phyloP scores from a whole-genome alignment of 331 rosid species.

The Saraca asoca region DNA sequence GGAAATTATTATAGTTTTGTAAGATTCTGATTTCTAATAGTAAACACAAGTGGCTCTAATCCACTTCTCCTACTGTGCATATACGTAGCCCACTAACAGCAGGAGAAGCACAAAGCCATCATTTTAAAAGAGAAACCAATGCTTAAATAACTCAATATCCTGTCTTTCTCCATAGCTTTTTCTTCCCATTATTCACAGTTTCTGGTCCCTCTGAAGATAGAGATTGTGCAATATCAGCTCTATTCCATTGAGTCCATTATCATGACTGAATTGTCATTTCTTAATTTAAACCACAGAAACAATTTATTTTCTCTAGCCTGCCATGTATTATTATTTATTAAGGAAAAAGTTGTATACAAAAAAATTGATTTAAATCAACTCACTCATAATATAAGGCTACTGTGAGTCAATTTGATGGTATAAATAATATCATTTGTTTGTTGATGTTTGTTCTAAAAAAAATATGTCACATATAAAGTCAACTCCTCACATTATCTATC shows the following conservation, averaged over 20 bases:
- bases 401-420: too few relatives aligned
- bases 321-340: background rate
- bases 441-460: too few relatives aligned
- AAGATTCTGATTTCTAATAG: constrained; percentile 39
- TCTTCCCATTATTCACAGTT: constrained; percentile 36
- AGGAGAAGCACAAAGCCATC: constrained; percentile 42
- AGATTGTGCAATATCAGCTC: constrained; percentile 29
- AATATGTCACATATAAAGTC: too few relatives aligned
- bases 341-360: too few relatives aligned
- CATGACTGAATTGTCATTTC: constrained; percentile 34
- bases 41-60: constrained; percentile 39
- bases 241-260: constrained; percentile 37
- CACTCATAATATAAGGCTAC: too few relatives aligned
- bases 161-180: constrained; percentile 36
- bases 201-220: constrained; percentile 30
- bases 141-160: constrained; percentile 29
- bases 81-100: constrained; percentile 30
- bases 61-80: constrained; percentile 32
- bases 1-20: constrained; percentile 13
- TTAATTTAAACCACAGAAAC: constrained; percentile 22
- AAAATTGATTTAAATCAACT: too few relatives aligned
- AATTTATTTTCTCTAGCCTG: constrained; percentile 17
- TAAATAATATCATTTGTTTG: too few relatives aligned
- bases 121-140: constrained; percentile 33
- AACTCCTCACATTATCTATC: too few relatives aligned